These are phyloP conservation scores for Sphagnum tenellum DNA, from an alignment of 225 moss, liverwort and hornwort species.

Conservation along the genomic window DNA sequence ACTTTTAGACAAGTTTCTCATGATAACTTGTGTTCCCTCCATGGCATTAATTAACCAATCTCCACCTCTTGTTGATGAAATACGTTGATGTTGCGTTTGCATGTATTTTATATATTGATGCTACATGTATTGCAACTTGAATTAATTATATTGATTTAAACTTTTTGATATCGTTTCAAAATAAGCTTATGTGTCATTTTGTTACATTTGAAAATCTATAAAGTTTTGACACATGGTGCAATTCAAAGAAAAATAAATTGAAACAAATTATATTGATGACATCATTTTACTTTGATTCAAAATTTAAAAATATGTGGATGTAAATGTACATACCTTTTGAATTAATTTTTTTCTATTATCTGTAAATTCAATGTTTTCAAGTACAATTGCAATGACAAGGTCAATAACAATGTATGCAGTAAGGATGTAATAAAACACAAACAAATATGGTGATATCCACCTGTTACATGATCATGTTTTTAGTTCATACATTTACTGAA, in stretches of 20 bases:
- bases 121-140: slow-evolving; percentile 13
- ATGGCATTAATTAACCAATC: slow-evolving; percentile 76
- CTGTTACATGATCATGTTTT: slow-evolving; percentile 16
- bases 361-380: slow-evolving; percentile 81
- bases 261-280: too few species aligned
- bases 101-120: slow-evolving; percentile 66
- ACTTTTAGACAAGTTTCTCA: slow-evolving; percentile 34
- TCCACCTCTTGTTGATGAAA: slow-evolving; percentile 50
- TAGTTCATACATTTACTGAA: too few species aligned
- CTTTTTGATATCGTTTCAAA: too few species aligned
- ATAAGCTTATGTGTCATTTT: too few species aligned
- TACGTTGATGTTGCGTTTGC: slow-evolving; percentile 42
- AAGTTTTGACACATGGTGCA: too few species aligned
- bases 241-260: too few species aligned
- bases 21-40: slow-evolving; percentile 59
- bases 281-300: too few species aligned
- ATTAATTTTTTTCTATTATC: slow-evolving; percentile 86
- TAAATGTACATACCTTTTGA: slow-evolving; percentile 46
- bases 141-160: too few species aligned
- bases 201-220: too few species aligned
- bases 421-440: slow-evolving; percentile 35
- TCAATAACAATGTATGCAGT: slow-evolving; percentile 57
- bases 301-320: too few species aligned
- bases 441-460: slow-evolving; percentile 69
- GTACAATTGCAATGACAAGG: slow-evolving; percentile 82